Base-by-base conservation (phyloP, 306 rosid genomes). In the Pterocarpus macrocarpus region DNA sequence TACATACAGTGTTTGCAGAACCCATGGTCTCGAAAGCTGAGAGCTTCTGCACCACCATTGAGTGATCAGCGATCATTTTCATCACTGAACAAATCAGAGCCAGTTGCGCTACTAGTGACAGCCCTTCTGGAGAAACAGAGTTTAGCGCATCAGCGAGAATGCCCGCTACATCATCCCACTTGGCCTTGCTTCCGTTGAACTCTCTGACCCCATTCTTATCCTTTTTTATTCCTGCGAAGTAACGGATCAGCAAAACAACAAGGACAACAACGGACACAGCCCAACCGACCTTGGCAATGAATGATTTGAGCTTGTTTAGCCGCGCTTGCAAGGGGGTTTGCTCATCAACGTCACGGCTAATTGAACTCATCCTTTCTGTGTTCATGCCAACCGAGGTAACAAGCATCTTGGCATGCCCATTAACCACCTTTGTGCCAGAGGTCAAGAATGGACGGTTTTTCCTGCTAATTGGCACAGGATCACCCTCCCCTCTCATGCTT, bases 11-110 rank as follows among this genome's bases (percentile, higher is more conserved):
- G 30, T 82, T 83, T 14, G 86, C 79, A 63, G 86, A 83, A 5
- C 86, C 86, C 82, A 83, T 83, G 3, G 82, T 83, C 36, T 83
- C 86, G 70, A 82, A 83, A 2, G 86, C 79, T 16, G 82, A 77
- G 30, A 83, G 79, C 50, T 77, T 71, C 43, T 82, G 71, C 50
- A 83, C 86, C 50, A 83, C 86, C 86, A 77, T 83, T 63, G 86
- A 79, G 14, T 71, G 79, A 55, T 83, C 86, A 12, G 70, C 82
- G 82, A 83, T 83, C 86, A 83, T 83, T 64, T 77, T 83, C 79
- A 77, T 83, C 82, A 83, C 77, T 34, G 86, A 83, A 77, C 76
- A 83, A 41, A 82, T 82, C 16, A 77, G 16, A 1, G 82, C 76
- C 0, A 82, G 59, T 2, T 82, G 76, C 52, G 76, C 86, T 9